phyloP scores from a whole-genome alignment of 371 early-diverging fungal species.

The Syncephalastrum monosporum region DNA sequence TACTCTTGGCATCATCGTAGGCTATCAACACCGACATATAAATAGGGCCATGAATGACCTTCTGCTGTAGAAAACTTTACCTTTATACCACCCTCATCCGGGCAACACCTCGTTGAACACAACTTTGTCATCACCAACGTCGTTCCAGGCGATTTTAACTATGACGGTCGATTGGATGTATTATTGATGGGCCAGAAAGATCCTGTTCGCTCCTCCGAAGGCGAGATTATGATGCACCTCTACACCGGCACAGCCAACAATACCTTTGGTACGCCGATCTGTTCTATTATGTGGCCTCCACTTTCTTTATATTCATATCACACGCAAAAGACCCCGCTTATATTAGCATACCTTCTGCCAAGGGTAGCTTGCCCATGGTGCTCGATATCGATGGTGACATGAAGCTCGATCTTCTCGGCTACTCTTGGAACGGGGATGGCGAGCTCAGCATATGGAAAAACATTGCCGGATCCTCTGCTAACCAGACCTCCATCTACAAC shows the following conservation, averaged over 20 bases:
- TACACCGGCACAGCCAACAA: constrained; percentile 70
- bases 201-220: constrained; percentile 16
- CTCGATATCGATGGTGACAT: constrained; percentile 81
- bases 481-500: constrained; percentile 28
- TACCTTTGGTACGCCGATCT: constrained; percentile 52
- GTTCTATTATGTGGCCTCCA: not conserved
- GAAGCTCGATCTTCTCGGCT: constrained; percentile 78
- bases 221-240: constrained; percentile 64
- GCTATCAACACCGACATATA: not conserved
- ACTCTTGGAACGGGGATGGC: constrained; percentile 38
- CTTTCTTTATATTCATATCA: not conserved
- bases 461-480: constrained; percentile 18
- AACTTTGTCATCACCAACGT: constrained; percentile 69
- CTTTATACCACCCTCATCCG: constrained; percentile 19
- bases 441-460: constrained; percentile 61
- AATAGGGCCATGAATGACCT: not conserved
- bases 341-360: constrained; percentile 55
- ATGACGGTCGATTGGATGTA: constrained; percentile 84
- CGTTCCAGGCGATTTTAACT: constrained; percentile 83
- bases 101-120: constrained; percentile 23
- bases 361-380: constrained; percentile 70
- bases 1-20: constrained; percentile 69
- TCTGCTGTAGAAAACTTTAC: constrained; percentile 22
- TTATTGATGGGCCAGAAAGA: constrained; percentile 67
- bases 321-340: constrained; percentile 33